Evolutionary conservation across 495 filamentous ascomycete genomes (phyloP).

Genomic region (Podospora australis): DNA sequence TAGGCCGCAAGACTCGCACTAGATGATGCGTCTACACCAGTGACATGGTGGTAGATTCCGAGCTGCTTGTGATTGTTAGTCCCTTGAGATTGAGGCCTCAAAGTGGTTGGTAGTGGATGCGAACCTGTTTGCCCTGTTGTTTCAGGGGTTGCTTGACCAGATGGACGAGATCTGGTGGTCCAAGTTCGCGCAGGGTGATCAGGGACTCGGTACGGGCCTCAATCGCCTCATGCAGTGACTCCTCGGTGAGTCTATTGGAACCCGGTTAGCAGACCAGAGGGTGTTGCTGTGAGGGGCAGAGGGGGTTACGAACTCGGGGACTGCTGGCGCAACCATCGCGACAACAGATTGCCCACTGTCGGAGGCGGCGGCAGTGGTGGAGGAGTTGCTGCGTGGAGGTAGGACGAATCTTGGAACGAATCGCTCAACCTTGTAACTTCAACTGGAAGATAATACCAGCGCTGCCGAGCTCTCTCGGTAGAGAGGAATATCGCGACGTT

Average conservation of each 20-base stretch:
- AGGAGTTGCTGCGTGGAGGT: too few species aligned
- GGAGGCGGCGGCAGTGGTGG: too few species aligned
- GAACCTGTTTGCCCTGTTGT: constrained; percentile 57
- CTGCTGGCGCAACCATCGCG: constrained; percentile 81
- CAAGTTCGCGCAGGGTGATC: constrained; percentile 77
- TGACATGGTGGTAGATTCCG: constrained; percentile 97
- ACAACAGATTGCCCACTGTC: too few species aligned
- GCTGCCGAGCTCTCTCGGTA: too few species aligned
- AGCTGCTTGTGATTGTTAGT: constrained; percentile 50
- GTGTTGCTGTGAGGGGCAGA: constrained; percentile 7
- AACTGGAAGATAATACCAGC: too few species aligned
- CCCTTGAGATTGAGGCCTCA: constrained; percentile 10
- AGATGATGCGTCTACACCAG: constrained; percentile 92
- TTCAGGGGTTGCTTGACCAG: constrained; percentile 78
- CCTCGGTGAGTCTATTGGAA: constrained; percentile 71
- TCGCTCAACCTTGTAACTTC: too few species aligned
- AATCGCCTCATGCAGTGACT: constrained; percentile 79
- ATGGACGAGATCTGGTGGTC: constrained; percentile 92
- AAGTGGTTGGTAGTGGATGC: constrained; percentile 5
- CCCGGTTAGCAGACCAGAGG: neutral
- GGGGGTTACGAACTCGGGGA: constrained; percentile 66
- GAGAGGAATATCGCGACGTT: too few species aligned
- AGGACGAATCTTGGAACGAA: too few species aligned
- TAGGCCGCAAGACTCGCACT: constrained; percentile 95
- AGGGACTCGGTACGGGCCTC: constrained; percentile 85